These are phyloP conservation scores for Phytophthora nicotianae DNA, from an alignment of 352 stramenopile species.

Conservation along the genomic window DNA sequence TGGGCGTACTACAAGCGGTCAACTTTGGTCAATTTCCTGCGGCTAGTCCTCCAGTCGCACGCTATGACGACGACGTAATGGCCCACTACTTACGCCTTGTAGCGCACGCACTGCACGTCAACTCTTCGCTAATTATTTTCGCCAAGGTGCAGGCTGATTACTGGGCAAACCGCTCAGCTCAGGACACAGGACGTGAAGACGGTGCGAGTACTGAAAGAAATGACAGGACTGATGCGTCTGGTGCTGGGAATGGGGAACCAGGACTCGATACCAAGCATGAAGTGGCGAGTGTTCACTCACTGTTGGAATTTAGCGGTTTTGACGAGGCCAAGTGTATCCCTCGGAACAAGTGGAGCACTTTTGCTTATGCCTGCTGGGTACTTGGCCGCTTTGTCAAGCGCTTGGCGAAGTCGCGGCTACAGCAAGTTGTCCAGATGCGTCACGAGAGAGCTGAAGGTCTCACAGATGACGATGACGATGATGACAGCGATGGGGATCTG, in stretches of 20 bases:
- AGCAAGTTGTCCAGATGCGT: slow-evolving; percentile 19
- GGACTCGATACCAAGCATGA: slow-evolving; percentile 51
- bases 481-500: slow-evolving; percentile 15
- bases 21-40: slow-evolving; percentile 63
- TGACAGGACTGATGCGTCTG: slow-evolving; percentile 2
- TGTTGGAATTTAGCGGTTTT: slow-evolving; percentile 69
- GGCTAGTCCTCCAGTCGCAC: slow-evolving; percentile 52
- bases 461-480: slow-evolving; percentile 42
- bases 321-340: slow-evolving; percentile 67
- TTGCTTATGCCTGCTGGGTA: slow-evolving; percentile 68
- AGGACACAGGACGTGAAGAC: slow-evolving; percentile 29
- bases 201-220: background rate
- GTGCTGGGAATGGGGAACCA: slow-evolving; percentile 31
- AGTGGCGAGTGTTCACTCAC: slow-evolving; percentile 70
- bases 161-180: slow-evolving; percentile 61
- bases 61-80: slow-evolving; percentile 69
- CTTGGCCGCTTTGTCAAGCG: slow-evolving; percentile 59
- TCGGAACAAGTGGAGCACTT: slow-evolving; percentile 80
- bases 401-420: slow-evolving; percentile 19
- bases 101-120: slow-evolving; percentile 62
- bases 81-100: slow-evolving; percentile 67
- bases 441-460: slow-evolving; percentile 19
- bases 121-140: slow-evolving; percentile 84
- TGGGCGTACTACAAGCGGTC: slow-evolving; percentile 70
- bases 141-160: slow-evolving; percentile 83